A percentile compares a stretch with the other conserved stretches of the same genome.
These are phyloP conservation scores for Venturia asperata DNA, from an alignment of 2,329 filamentous ascomycete genomes.

Conservation along the genomic window DNA sequence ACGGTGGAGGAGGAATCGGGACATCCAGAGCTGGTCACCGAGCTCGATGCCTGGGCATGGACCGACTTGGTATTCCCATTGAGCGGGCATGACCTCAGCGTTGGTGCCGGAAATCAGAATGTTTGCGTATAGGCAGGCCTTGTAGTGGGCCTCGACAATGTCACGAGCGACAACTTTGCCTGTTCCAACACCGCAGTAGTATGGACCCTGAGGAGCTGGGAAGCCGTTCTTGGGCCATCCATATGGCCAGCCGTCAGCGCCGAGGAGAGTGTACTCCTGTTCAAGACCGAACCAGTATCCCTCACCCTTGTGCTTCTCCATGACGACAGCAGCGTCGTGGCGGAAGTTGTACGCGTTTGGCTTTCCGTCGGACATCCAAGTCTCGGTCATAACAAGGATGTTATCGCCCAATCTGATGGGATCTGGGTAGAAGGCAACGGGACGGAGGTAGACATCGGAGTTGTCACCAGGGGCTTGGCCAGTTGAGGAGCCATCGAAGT, in stretches of 20 bases:
- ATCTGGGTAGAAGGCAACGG: constrained; percentile 80
- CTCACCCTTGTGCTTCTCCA: constrained; percentile 76
- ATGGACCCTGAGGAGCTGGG: constrained; percentile 87
- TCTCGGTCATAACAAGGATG: constrained; percentile 90
- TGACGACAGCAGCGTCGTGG: constrained; percentile 81
- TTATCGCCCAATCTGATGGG: constrained; percentile 87
- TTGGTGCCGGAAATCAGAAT: constrained; percentile 97
- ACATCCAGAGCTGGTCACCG: constrained; percentile 95
- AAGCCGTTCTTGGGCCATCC: constrained; percentile 85
- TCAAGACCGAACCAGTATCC: constrained; percentile 97
- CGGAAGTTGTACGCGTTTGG: constrained; percentile 99
- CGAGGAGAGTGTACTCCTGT: constrained; percentile 94
- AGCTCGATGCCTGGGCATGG: constrained; percentile 83
- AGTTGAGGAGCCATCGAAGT: constrained; percentile 85
- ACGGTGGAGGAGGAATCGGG: constrained; percentile 79
- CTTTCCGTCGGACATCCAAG: constrained; percentile 86
- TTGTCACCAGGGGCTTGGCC: constrained; percentile 89
- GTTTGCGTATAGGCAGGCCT: constrained; percentile 78
- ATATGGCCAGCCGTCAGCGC: constrained; percentile 77
- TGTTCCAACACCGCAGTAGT: constrained; percentile 97
- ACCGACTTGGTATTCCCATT: constrained; percentile 98
- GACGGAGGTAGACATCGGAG: constrained; percentile 95
- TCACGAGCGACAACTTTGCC: constrained; percentile 98
- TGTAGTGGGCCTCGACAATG: constrained; percentile 92
- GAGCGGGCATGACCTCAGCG: constrained; percentile 95